Base-by-base conservation (phyloP, 2,329 filamentous ascomycete genomes). In the Ascochyta fabae region DNA sequence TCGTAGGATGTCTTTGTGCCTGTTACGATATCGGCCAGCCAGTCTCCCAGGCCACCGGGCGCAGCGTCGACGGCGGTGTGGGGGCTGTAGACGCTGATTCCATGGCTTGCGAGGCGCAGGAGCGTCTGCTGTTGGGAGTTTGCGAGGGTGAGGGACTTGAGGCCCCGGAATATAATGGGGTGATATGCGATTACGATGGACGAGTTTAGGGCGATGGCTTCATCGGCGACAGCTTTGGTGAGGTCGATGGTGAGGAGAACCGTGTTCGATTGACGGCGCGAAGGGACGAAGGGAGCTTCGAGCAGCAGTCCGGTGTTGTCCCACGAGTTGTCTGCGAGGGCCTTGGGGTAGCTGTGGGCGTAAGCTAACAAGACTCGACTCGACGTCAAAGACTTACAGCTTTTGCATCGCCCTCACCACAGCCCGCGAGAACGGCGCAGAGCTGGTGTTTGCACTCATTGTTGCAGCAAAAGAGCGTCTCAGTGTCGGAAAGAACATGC, bases 1-100 rank as follows among this genome's bases (percentile, higher is more conserved):
- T 95, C 89, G 19, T 54, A 47, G 22, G 41, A 55, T 12, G 72
- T 73, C 10, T 75, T 75, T 31, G 79, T 81, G 29, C 86, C 87
- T 2, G 88, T 87, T 19, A 97, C 86, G 44, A 96, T 88, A 70
- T 96, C 90, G 57, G 91, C 92, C 9, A 99, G 87, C 94, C 94
- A 99, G 74, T 96, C 91, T 71, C 93, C 96, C 65, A 99, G 85
- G 4, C 95, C 95, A 16, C 88, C 86, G 0, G 87, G 86, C 0
- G 91, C 91, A 35, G 92, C 92, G 76, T 99, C 95, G 39, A 98
- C 86, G 13, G 95, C 94, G 0, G 95, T 99, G 78, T 99, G 95
- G 0, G 95, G 95, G 62, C 89, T 92, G 80, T 98, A 99, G 53
- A 99, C 92, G 62, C 92, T 96, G 68, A 99, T 92, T 33, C 94